These are phyloP conservation scores for Albugo candida DNA, from an alignment of 352 stramenopile species.

Conservation along the genomic window DNA sequence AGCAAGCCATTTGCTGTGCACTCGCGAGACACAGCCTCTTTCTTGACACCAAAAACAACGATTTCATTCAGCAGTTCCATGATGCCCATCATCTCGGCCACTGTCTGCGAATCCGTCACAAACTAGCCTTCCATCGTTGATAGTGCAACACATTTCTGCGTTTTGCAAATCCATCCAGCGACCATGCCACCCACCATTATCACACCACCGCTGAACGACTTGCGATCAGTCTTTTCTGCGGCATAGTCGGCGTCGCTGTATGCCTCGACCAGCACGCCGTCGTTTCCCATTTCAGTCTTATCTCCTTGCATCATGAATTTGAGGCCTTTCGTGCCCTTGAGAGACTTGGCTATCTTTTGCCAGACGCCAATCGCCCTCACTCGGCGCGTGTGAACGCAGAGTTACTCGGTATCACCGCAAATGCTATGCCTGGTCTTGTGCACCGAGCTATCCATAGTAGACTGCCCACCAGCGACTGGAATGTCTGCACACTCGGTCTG, in stretches of 20 bases:
- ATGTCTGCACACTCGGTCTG: slow-evolving; percentile 5
- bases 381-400: slow-evolving; percentile 3
- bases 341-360: slow-evolving; percentile 10
- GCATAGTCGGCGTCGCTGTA: slow-evolving; percentile 14
- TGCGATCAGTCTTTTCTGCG: slow-evolving; percentile 7
- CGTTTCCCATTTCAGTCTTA: background rate
- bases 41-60: too few species aligned
- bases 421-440: slow-evolving; percentile 13
- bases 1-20: too few species aligned
- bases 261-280: background rate
- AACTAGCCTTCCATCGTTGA: slow-evolving; percentile 13
- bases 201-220: slow-evolving; percentile 8
- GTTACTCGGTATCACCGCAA: slow-evolving; percentile 11
- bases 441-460: slow-evolving; percentile 14
- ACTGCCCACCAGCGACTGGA: slow-evolving; percentile 17
- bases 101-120: slow-evolving; percentile 1
- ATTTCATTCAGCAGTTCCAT: slow-evolving; percentile 4
- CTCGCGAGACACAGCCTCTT: too few species aligned
- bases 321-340: slow-evolving; percentile 8
- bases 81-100: slow-evolving; percentile 2
- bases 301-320: background rate
- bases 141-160: slow-evolving; percentile 6
- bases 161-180: slow-evolving; percentile 6
- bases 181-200: slow-evolving; percentile 7
- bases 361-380: slow-evolving; percentile 2